Evolutionary conservation across 139 green algal genomes (phyloP).

Genomic region (Chlamydomonas sp.): DNA sequence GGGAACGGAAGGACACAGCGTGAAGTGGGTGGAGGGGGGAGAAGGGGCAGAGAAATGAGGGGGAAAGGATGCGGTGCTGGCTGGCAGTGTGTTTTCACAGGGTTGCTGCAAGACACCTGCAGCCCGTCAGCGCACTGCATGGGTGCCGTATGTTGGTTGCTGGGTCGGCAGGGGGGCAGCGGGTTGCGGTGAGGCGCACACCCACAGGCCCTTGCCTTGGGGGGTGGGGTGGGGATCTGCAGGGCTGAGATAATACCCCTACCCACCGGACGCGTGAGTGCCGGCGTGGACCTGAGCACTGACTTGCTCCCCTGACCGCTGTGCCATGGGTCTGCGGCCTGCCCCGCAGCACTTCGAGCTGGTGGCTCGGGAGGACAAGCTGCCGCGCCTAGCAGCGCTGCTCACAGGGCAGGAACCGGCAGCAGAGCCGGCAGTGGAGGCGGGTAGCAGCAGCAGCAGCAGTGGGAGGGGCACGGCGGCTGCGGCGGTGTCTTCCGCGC

Average conservation of each 20-base stretch:
- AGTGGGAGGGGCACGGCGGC: conserved; percentile 10
- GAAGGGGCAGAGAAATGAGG: not conserved
- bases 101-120: too few relatives aligned
- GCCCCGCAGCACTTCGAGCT: conserved; percentile 7
- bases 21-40: not conserved
- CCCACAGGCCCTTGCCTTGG: too few relatives aligned
- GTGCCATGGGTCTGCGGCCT: not conserved
- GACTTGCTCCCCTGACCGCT: not conserved
- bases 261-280: not conserved
- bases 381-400: conserved; percentile 5
- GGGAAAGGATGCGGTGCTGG: not conserved
- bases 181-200: too few relatives aligned
- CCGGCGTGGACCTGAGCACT: not conserved
- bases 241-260: too few relatives aligned
- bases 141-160: too few relatives aligned
- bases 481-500: not conserved
- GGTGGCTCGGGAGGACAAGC: conserved; percentile 9
- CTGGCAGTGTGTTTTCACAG: too few relatives aligned
- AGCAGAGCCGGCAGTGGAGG: not conserved
- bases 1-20: not conserved
- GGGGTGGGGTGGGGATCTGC: too few relatives aligned
- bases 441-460: not conserved
- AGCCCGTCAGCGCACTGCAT: too few relatives aligned
- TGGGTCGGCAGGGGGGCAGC: too few relatives aligned
- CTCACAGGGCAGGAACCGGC: not conserved